Base-by-base conservation (phyloP, 139 green algal genomes). In the Desmodesmus armatus region DNA sequence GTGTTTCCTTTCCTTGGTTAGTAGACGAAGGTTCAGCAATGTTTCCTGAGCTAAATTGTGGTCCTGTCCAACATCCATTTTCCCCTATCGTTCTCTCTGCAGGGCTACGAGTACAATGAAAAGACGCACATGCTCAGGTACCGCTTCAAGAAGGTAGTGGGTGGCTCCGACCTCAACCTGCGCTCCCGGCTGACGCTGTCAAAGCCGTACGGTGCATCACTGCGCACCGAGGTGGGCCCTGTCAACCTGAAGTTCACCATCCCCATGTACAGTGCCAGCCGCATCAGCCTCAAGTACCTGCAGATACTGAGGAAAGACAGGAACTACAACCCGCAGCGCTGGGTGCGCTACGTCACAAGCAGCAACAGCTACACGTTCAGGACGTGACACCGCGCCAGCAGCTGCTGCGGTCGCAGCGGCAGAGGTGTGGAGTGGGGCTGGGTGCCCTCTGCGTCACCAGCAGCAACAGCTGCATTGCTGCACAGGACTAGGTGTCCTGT, bases 171-270 rank as follows among this genome's bases (percentile, higher is more conserved):
- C 78, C 87, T 90, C 71, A 89, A 88, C 35, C 90, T 98, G 40
- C 71, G 80, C 66, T 90, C 89, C 43, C 85, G 92, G 19, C 85
- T 93, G 25, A 96, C 93, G 37, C 78, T 97, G 53, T 90, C 94
- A 60, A 80, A 47, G 83, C 88, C 91, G 3, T 94, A 88, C 74
- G 83, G 85, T 7, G 71, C 87, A 7, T 76, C 44, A 15, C 67
- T 94, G n/a, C 80, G 91, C 21, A 66, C 66, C 5, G 94, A 98
- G 70, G 91, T 97, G 3, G 97, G 97, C 13, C 97, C 97, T 19
- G 91, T 99, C 51, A 98, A 94, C 87, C 87, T 98, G 79, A 91
- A 94, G 35, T 99, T 99, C 89, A 96, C 93, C n/a, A 96, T 98
- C 21, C 95, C 96, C 40, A 98, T 96, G 92, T 94, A 94, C 88